Evolutionary conservation across 202 grass and related monocot species (phyloP), one percentile per base, ranked within the genome.

Genomic region (Schoenoplectus tabernaemontani): DNA sequence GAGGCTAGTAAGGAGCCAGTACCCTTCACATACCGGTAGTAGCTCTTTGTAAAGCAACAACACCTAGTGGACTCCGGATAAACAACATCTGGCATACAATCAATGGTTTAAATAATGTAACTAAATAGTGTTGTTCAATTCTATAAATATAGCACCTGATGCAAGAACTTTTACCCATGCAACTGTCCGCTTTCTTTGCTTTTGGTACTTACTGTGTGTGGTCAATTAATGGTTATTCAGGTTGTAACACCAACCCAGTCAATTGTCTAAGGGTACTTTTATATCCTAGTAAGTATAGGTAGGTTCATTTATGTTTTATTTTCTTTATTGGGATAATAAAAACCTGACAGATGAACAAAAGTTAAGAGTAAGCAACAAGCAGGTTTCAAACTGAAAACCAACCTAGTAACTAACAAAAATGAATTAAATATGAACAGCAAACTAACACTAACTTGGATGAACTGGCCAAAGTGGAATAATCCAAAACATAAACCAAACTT

Each of bases 41-140:
- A 97, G 77, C 95, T 94, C 77, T 92, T 97, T 37, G 95, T 97
- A 82, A 97, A 97, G 82, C 91, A 97, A 59, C 95, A 97, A 79
- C 95, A 97, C 10, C 91, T 84, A 59, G 70, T 97, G 58, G 91
- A 97, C 61, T 94, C 83, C 67, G 89, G 86, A 77, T 84, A 87
- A 58, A 97, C 91, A 86, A 97, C 90, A 85, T 97, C 95, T 94
- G 70, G 54, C 42, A 82, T 64, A 78, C 56, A 86, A 82, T 90
- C 70, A 91, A 96, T 64, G 80, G 83, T 23, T 59, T 9, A 77
- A 26, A 47, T 79, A 8, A 39, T 65, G 15, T 41, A 20, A 66
- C 4, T 8, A 13, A 66, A 7, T 39, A 66, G 63, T 66, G 32
- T 39, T n/a, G 34, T 66, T 15, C 63, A 39, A 2, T 16, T 42